Conservation (phyloP, 805 yeast species). For the Grigorovia humatica region DNA sequence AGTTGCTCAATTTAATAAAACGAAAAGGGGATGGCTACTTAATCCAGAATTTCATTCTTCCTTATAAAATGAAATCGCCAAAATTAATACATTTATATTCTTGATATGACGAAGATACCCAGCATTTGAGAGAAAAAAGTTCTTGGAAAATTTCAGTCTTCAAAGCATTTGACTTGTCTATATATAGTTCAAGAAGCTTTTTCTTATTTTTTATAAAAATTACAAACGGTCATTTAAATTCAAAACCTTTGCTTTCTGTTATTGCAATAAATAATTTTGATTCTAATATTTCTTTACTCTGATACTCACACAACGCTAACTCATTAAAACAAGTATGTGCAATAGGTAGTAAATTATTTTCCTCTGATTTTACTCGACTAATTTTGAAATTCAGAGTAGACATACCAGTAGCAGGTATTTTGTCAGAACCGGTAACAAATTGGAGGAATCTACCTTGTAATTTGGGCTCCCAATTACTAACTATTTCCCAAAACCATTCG, state of each 20-base stretch:
- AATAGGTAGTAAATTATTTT: slow-evolving; percentile 51
- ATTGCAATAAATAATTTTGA: slow-evolving; percentile 59
- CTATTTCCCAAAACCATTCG: slow-evolving; percentile 80
- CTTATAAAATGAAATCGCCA: neutral
- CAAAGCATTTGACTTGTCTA: no score
- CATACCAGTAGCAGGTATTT: slow-evolving; percentile 89
- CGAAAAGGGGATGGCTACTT: slow-evolving; percentile 52
- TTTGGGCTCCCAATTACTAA: slow-evolving; percentile 31
- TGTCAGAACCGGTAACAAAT: slow-evolving; percentile 84
- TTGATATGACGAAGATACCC: neutral
- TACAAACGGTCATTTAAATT: slow-evolving; percentile 29
- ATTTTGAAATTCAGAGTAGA: slow-evolving; percentile 65
- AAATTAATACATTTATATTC: neutral
- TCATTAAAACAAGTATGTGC: slow-evolving; percentile 96
- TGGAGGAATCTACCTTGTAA: slow-evolving; percentile 53
- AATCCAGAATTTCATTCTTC: slow-evolving; percentile 27
- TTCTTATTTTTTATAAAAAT: neutral
- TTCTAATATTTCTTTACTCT: slow-evolving; percentile 41
- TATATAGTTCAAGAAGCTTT: no score
- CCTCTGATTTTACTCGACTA: slow-evolving; percentile 32
- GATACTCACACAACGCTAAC: slow-evolving; percentile 62
- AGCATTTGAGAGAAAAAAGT: neutral
- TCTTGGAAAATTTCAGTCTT: no score
- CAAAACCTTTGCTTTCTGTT: slow-evolving; percentile 79
- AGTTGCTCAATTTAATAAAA: slow-evolving; percentile 59